These are phyloP conservation scores for Salisapilia sapeloensis DNA, from an alignment of 352 stramenopile species.

Conservation along the genomic window DNA sequence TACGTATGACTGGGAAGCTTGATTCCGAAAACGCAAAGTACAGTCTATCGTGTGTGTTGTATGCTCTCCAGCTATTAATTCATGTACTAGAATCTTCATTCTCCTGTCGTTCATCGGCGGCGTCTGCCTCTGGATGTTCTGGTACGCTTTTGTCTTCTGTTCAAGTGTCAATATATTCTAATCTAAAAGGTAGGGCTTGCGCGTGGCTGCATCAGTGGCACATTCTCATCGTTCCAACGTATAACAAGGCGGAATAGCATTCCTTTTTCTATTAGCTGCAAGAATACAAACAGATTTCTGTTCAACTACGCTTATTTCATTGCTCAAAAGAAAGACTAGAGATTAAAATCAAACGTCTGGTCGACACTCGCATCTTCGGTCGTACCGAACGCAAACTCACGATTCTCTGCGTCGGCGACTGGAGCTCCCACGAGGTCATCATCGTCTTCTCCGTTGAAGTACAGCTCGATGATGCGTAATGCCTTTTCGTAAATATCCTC, in stretches of 20 bases:
- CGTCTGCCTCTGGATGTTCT: conserved; percentile 81
- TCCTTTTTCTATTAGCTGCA: too few relatives aligned
- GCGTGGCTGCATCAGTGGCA: conserved; percentile 85
- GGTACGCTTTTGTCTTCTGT: conserved; percentile 14
- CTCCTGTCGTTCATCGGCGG: conserved; percentile 68
- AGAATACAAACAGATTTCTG: too few relatives aligned
- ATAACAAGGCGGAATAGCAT: too few relatives aligned
- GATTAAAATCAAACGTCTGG: too few relatives aligned
- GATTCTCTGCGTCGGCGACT: background rate
- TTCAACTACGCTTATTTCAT: too few relatives aligned
- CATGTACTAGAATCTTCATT: conserved; percentile 47
- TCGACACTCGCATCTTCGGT: too few relatives aligned
- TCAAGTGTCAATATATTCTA: conserved; percentile 1
- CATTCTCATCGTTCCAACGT: conserved; percentile 72
- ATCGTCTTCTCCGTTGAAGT: conserved; percentile 97
- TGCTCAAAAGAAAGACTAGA: too few relatives aligned
- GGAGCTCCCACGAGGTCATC: conserved; percentile 73
- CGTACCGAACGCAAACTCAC: too few relatives aligned
- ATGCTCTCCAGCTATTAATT: background rate
- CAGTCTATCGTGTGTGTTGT: conserved; percentile 6
- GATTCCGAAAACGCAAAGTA: conserved; percentile 75
- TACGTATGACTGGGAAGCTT: conserved; percentile 72
- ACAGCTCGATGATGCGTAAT: conserved; percentile 94
- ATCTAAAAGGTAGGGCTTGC: conserved; percentile 56
- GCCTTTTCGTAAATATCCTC: conserved; percentile 90